Percentiles rank a stretch among this genome's conserved stretches.
Evolutionary conservation across 345 rosid genomes (phyloP).

Genomic region (Euphorbia peplus): DNA sequence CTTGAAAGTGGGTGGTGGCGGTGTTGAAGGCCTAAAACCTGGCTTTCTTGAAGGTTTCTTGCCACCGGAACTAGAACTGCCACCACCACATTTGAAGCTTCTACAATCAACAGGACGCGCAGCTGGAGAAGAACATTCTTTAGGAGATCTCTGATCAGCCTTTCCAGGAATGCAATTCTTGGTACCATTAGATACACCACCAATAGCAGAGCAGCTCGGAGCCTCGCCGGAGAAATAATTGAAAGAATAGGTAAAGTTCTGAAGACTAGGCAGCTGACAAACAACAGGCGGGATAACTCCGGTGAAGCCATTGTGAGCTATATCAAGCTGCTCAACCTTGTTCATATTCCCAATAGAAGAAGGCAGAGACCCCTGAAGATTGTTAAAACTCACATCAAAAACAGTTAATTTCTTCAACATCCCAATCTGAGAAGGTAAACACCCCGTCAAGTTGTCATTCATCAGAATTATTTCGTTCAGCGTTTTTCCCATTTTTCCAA

Average conservation of each 20-base stretch:
- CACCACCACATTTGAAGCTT: slow-evolving; percentile 44
- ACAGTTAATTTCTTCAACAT: slow-evolving; percentile 52
- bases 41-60: too few species aligned
- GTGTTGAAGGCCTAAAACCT: slow-evolving; percentile 12
- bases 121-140: slow-evolving; percentile 48
- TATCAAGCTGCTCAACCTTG: slow-evolving; percentile 63
- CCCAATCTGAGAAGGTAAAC: slow-evolving; percentile 68
- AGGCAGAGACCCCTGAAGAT: slow-evolving; percentile 55
- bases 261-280: slow-evolving; percentile 52
- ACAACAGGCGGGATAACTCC: slow-evolving; percentile 53
- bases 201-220: slow-evolving; percentile 46
- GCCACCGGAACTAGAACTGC: slow-evolving; percentile 6
- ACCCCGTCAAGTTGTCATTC: slow-evolving; percentile 69
- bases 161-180: slow-evolving; percentile 50
- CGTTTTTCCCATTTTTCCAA: slow-evolving; percentile 66
- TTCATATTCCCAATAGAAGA: slow-evolving; percentile 52
- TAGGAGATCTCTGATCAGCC: slow-evolving; percentile 45
- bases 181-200: slow-evolving; percentile 32
- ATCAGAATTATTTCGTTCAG: slow-evolving; percentile 64
- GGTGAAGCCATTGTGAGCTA: slow-evolving; percentile 55
- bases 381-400: slow-evolving; percentile 59
- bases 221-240: slow-evolving; percentile 66
- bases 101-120: slow-evolving; percentile 60
- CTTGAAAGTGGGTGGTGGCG: slow-evolving; percentile 46
- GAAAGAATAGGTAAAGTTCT: slow-evolving; percentile 59